Evolutionary conservation across 805 yeast species (phyloP).

Genomic region (Yarrowia deformans): DNA sequence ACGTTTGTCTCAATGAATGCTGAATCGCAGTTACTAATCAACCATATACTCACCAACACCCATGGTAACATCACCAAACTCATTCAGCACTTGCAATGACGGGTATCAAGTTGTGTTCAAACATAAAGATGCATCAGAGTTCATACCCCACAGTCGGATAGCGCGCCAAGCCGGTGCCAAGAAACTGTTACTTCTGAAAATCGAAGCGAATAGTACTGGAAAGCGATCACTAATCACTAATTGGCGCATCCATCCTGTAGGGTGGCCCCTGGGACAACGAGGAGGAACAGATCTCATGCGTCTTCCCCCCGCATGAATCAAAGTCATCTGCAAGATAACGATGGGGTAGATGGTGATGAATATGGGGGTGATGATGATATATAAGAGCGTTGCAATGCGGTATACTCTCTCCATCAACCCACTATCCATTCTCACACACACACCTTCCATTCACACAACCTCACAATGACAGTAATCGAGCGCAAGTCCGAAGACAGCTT

Average conservation of each 20-base stretch:
- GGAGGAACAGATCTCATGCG: constrained; percentile 10
- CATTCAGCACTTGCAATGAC: background rate
- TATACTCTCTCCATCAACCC: background rate
- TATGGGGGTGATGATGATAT: constrained; percentile 4
- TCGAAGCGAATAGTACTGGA: background rate
- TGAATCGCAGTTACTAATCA: background rate
- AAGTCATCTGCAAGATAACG: constrained; percentile 29
- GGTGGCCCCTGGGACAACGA: constrained; percentile 22
- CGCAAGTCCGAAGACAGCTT: constrained; percentile 32
- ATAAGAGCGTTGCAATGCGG: constrained; percentile 6
- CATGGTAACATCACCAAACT: background rate
- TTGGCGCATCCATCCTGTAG: constrained; percentile 1
- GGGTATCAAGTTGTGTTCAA: background rate
- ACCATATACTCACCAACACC: background rate
- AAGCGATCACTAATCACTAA: constrained; percentile 17
- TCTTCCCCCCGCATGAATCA: constrained; percentile 27
- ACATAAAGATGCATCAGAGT: constrained; percentile 4
- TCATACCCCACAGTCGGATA: constrained; percentile 37
- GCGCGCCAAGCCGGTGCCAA: constrained; percentile 16
- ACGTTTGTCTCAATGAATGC: background rate
- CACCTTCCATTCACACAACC: background rate
- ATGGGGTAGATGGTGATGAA: constrained; percentile 31
- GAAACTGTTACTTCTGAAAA: background rate
- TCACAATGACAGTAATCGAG: constrained; percentile 1
- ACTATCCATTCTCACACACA: background rate